phyloP scores from a whole-genome alignment of 352 stramenopile species.

The Phytophthora pisi region DNA sequence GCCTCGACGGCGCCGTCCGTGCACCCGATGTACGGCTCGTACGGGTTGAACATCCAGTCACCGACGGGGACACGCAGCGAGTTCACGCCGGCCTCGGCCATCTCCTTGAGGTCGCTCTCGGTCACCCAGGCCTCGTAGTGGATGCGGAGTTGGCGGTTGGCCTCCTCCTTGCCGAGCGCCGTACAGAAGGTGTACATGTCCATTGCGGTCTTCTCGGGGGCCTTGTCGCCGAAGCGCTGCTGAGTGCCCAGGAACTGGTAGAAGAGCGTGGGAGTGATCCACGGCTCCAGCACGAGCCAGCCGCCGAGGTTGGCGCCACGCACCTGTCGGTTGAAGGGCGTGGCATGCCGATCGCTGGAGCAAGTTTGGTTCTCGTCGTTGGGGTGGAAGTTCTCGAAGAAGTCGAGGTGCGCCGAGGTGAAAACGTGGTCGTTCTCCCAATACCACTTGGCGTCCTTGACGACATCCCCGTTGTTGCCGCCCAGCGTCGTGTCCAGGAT shows the following conservation, averaged over 20 bases:
- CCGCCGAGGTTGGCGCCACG: conserved; percentile 94
- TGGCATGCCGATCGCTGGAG: conserved; percentile 67
- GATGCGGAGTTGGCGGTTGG: conserved; percentile 92
- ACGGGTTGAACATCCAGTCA: conserved; percentile 95
- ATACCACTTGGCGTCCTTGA: conserved; percentile 67
- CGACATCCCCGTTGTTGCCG: neutral
- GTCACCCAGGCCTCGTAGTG: conserved; percentile 96
- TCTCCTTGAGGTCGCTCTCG: conserved; percentile 89
- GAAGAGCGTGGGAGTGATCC: conserved; percentile 95
- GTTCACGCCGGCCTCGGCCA: conserved; percentile 79
- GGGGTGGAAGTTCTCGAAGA: conserved; percentile 61
- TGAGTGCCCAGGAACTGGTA: conserved; percentile 94
- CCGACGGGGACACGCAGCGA: conserved; percentile 91
- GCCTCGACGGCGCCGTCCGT: conserved; percentile 92
- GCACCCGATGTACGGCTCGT: conserved; percentile 93
- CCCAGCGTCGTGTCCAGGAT: conserved; percentile 12
- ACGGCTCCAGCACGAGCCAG: conserved; percentile 96
- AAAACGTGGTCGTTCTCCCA: conserved; percentile 72
- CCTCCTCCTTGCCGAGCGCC: conserved; percentile 86
- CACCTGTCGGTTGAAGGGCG: conserved; percentile 83
- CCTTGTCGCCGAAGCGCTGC: conserved; percentile 71
- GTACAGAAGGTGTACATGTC: conserved; percentile 93
- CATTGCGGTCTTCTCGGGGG: conserved; percentile 87
- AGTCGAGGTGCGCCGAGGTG: conserved; percentile 30
- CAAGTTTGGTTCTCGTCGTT: conserved; percentile 72